phyloP scores from a whole-genome alignment of 2,329 filamentous ascomycete genomes.

The Lachnellula occidentalis region DNA sequence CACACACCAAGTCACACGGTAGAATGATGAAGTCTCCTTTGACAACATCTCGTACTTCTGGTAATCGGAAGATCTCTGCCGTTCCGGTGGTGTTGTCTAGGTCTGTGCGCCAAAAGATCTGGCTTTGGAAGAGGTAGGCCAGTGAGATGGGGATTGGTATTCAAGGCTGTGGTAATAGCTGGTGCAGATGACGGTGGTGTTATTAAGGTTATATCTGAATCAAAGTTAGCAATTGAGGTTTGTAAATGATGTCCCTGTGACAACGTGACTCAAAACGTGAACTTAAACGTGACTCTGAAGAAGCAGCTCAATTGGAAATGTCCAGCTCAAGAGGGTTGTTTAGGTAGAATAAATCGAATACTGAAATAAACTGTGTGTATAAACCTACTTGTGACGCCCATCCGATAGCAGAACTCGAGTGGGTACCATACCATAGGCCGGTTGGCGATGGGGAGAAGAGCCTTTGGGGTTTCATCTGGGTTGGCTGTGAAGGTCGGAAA shows the following conservation, averaged over 20 bases:
- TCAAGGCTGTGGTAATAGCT: slow-evolving; percentile 64
- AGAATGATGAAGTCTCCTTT: slow-evolving; percentile 84
- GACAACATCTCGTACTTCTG: slow-evolving; percentile 73
- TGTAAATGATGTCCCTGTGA: not conserved
- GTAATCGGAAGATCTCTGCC: slow-evolving; percentile 78
- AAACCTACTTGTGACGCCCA: slow-evolving; percentile 65
- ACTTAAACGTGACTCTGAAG: not conserved
- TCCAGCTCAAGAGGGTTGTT: not conserved
- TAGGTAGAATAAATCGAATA: not conserved
- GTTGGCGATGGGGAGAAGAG: slow-evolving; percentile 76
- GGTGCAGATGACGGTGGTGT: slow-evolving; percentile 59
- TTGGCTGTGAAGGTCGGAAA: slow-evolving; percentile 79
- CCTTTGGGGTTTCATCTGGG: slow-evolving; percentile 75
- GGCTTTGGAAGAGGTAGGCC: slow-evolving; percentile 67
- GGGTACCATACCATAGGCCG: slow-evolving; percentile 88
- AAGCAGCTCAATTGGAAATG: too few relatives aligned
- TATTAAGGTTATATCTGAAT: slow-evolving; percentile 55
- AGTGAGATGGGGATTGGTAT: slow-evolving; percentile 73
- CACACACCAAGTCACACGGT: slow-evolving; percentile 90
- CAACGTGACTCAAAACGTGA: not conserved
- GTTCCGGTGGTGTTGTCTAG: slow-evolving; percentile 83
- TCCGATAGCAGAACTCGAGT: slow-evolving; percentile 77
- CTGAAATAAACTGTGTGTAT: not conserved
- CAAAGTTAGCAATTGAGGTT: slow-evolving; percentile 11
- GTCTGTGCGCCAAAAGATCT: slow-evolving; percentile 67